Base-by-base conservation (phyloP, 805 yeast genomes). In the Lipomyces sp. region DNA sequence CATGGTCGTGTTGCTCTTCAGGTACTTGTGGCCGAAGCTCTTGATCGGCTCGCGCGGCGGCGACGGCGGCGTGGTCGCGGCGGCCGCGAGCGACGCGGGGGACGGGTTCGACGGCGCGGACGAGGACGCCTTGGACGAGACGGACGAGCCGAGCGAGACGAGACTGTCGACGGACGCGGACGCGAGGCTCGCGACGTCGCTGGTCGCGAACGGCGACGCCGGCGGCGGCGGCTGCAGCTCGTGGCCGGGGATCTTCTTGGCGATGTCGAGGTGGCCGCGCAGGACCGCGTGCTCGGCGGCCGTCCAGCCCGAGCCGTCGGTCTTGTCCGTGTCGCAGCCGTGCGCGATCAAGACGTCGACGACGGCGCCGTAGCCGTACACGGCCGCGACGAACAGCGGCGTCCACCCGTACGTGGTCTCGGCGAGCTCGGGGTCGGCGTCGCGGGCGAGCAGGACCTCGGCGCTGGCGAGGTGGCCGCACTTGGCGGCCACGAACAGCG, bases 261-360 rank as follows among this genome's bases (percentile, higher is more conserved):
- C 83, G 33, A 87, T 78, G 2, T 72, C 75, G 51, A 90, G 70
- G 65, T 89, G 95, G 4, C 98, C 98, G 61, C 97, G 76, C 40
- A 91, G 72, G 43, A 87, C 83, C 0, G 97, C 96, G 67, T 91
- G 98, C 63, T 91, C 98, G 82, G 88, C 82, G n/a, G 98, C 96
- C 18, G 88, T 80, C 98, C 98, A 91, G 0, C 97, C 97, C 45
- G 93, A 83, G 40, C 80, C 83, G 69, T 91, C 98, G 16, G 77
- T 74, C 24, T 73, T 68, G 39, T 78, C 76, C 51, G 70, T 78
- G 6, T 73, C 70, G 4, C 88, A 84, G 19, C 80, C 81, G 38
- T 74, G 63, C 0, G 70, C 68, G 26, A 83, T 66, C 55, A 91
- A 72, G 7, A 77, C 53, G 38, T 76, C 66, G 4, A 82, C 86